Base-by-base conservation (phyloP, 371 early-diverging fungal genomes). In the Saksenaea oblongispora region DNA sequence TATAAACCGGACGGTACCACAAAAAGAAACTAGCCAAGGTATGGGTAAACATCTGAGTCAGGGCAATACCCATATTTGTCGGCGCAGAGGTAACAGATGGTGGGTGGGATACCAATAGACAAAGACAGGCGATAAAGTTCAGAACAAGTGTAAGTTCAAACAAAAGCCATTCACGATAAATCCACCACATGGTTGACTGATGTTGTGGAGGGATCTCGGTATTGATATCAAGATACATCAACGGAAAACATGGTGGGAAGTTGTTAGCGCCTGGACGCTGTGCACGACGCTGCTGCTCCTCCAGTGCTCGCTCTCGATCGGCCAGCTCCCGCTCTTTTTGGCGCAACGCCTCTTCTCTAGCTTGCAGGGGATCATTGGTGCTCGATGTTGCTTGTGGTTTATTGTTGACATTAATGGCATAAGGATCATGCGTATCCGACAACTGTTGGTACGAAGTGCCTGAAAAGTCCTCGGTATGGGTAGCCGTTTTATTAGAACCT, bases 1-100 rank as follows among this genome's bases (percentile, higher is more conserved):
- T 91, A 78, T 95, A 95, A 37, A 91, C 83, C 18, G 95, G 95
- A 15, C 94, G 84, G 72, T 95, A 95, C 95, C 95, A 93, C 57
- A 92, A 65, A 71, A 91, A 91, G 76, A 95, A 93, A 54, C 92
- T 92, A 3, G 88, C 86, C 5, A 86, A 74, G 4, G 87, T 84
- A 67, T 93, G 91, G 5, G 91, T 89, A 67, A 92, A 88, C 79
- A 91, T 81, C 66, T 92, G 91, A 10, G 89, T 87, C 15, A 94
- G 78, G 61, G 89, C 84, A 2, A 89, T 85, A 14, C 92, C 93
- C 77, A 95, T 87, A 73, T 90, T 88, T 15, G 87, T 79, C 5
- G 92, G 89, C 1, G 89, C 87, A 60, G 84, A 86, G 5, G 84
- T 82, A 28, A 92, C 84, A 31, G 87, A 86, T 0, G 73, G 68